Conservation (phyloP, 805 yeast species). For the Geotrichum ghanense region DNA sequence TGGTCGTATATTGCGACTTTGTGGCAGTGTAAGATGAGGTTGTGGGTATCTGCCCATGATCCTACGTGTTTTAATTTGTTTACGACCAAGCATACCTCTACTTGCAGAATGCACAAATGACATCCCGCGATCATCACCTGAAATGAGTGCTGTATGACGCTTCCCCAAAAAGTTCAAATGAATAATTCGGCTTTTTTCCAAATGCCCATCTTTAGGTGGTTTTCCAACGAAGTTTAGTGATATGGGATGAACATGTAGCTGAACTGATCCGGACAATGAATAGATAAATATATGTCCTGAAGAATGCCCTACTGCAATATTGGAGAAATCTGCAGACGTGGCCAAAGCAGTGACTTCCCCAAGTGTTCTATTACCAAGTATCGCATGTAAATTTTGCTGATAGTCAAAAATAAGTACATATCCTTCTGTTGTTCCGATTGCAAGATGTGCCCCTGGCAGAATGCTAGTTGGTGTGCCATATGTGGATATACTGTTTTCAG, state of each 20-base stretch:
- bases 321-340: slow-evolving; percentile 57
- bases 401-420: slow-evolving; percentile 55
- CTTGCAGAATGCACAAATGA: slow-evolving; percentile 55
- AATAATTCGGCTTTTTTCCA: slow-evolving; percentile 28
- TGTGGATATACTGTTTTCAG: slow-evolving; percentile 23
- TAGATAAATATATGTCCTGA: slow-evolving; percentile 59
- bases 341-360: slow-evolving; percentile 46
- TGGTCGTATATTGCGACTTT: slow-evolving; percentile 8
- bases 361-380: slow-evolving; percentile 27
- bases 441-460: slow-evolving; percentile 20
- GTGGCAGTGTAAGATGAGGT: not conserved
- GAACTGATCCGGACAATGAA: slow-evolving; percentile 38
- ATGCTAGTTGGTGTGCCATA: slow-evolving; percentile 43
- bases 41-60: slow-evolving; percentile 39
- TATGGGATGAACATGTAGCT: slow-evolving; percentile 23
- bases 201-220: slow-evolving; percentile 28
- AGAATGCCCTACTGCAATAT: slow-evolving; percentile 55
- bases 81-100: slow-evolving; percentile 40
- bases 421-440: slow-evolving; percentile 65
- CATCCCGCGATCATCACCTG: slow-evolving; percentile 45
- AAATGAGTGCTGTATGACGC: slow-evolving; percentile 43
- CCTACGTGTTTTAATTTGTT: slow-evolving; percentile 35
- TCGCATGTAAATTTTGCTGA: slow-evolving; percentile 39
- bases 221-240: slow-evolving; percentile 10
- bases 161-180: slow-evolving; percentile 38